These are phyloP conservation scores for Backusella australiensis DNA, from an alignment of 192 early-diverging fungal genomes.

Conservation along the genomic window DNA sequence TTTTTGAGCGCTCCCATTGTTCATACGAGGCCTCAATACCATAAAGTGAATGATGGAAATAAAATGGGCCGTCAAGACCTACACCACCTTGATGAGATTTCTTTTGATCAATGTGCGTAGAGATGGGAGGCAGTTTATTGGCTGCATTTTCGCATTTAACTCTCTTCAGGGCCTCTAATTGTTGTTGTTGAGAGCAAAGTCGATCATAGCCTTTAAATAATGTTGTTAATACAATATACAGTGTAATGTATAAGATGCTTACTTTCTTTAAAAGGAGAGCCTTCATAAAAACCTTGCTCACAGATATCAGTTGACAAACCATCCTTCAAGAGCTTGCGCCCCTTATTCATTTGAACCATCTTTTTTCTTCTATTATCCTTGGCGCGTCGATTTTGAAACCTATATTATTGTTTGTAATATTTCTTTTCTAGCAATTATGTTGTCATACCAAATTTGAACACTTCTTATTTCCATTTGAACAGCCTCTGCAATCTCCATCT, in stretches of 20 bases:
- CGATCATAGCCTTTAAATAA: not conserved
- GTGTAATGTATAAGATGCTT: not conserved
- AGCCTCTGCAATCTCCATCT: not conserved
- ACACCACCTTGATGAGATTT: not conserved
- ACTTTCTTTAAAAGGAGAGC: not conserved
- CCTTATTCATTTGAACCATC: not conserved
- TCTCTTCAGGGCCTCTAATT: not conserved
- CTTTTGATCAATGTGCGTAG: not conserved
- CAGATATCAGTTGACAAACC: not conserved
- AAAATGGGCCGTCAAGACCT: not conserved
- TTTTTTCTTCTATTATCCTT: conserved; percentile 13
- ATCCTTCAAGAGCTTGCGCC: not conserved
- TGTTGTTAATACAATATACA: not conserved
- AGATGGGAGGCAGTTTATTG: not conserved
- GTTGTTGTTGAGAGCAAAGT: not conserved
- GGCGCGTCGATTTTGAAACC: conserved; percentile 11
- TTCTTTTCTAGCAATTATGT: not conserved
- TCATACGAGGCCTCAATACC: not conserved
- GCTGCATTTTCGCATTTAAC: not conserved
- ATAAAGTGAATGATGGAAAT: not conserved
- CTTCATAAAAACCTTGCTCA: not conserved
- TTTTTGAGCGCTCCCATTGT: not conserved
- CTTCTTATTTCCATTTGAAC: conserved; percentile 8
- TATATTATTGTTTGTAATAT: not conserved
- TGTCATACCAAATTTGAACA: conserved; percentile 10